Evolutionary conservation across 73 alveolate species (phyloP).

Genomic region (Urostyla sp.): DNA sequence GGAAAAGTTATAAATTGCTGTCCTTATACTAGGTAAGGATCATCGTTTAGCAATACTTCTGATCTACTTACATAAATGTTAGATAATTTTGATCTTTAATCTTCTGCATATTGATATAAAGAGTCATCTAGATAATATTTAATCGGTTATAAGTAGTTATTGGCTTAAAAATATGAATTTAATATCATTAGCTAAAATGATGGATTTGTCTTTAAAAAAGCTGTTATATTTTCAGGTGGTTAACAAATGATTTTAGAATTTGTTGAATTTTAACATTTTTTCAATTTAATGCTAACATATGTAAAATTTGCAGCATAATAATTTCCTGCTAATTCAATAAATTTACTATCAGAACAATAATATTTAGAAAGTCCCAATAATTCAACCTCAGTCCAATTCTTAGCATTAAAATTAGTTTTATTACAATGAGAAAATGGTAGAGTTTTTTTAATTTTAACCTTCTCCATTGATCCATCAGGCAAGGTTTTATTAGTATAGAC

Average conservation of each 20-base stretch:
- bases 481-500: not conserved
- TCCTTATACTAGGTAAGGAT: not conserved
- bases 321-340: not conserved
- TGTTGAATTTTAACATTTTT: slow-evolving; percentile 16
- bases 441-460: not conserved
- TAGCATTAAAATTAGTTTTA: not conserved
- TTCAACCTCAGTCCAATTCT: not conserved
- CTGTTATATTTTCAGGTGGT: not conserved
- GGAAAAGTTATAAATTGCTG: not conserved
- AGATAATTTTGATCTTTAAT: not conserved
- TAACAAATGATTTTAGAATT: not conserved
- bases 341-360: not conserved
- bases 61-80: not conserved
- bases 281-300: slow-evolving; percentile 11
- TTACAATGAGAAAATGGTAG: not conserved
- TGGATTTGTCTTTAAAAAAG: not conserved
- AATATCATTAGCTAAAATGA: slow-evolving; percentile 19
- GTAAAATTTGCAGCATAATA: slow-evolving; percentile 1
- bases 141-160: not conserved
- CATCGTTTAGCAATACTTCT: not conserved
- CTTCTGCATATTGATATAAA: slow-evolving; percentile 24
- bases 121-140: slow-evolving; percentile 26
- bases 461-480: not conserved
- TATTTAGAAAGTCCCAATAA: not conserved
- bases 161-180: not conserved